Base-by-base conservation (phyloP, 805 yeast genomes). In the Candida maris region DNA sequence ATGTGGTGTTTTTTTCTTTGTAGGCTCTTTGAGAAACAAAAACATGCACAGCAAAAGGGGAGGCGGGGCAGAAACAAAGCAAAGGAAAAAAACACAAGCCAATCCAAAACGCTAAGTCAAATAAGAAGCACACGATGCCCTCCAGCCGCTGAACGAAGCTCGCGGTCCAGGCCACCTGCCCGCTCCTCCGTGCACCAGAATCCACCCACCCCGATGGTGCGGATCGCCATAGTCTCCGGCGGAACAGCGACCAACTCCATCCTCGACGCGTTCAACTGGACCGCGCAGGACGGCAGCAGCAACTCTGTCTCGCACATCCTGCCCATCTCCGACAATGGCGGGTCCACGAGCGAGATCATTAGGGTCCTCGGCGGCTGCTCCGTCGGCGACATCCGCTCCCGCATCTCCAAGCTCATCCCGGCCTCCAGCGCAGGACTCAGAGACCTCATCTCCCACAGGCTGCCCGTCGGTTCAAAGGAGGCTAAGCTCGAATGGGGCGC, bases 361-460 rank as follows among this genome's bases (percentile, higher is more conserved):
- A 63, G 96, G 10, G 85, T 87, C 2, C 68, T 89, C 13, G 96
- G 96, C 2, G 97, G 97, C 0, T 95, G 96, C 3, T 96, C 97
- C 0, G 86, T 89, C 36, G 97, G 97, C 2, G 97, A 89, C 55
- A 70, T 89, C 3, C 65, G 97, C 32, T 85, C 95, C 0, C 61
- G 97, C 38, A 69, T 88, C 19, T 84, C 87, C 0, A 62, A 89
- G 36, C 61, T 89, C 39, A 81, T 86, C 23, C 82, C 87, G 1
- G 73, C 70, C 21, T 64, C 69, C 19, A 65, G 66, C 30, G 52
- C 41, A 10, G 53, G 54, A 0, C 44, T 73, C 23, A 56, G 67
- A 13, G 56, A 50, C 1, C 42, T 76, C 24, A 47, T 77, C 13
- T 68, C 73, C 6, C 68, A 69, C 48, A 53, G 94, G 34, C 62